Percentiles rank a stretch among this genome's conserved stretches.
Evolutionary conservation across 169 alveolate species (phyloP).

Genomic region (Eimeria brunetti): DNA sequence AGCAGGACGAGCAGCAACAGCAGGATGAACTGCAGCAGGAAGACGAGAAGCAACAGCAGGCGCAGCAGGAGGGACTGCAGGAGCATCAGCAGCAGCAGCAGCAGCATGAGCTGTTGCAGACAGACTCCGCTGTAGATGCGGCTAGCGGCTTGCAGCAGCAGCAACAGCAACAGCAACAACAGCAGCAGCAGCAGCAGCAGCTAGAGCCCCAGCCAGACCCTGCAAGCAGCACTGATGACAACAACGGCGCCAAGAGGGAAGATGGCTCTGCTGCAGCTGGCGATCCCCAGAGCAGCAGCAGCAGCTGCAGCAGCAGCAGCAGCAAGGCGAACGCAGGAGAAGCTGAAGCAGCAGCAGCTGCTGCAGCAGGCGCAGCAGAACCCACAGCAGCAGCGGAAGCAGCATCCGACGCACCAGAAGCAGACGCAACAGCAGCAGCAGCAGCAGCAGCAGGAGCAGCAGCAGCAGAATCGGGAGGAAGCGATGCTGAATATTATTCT

Average conservation of each 20-base stretch:
- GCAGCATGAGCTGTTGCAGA: not conserved
- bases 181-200: not conserved
- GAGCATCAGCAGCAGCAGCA: slow-evolving; percentile 37
- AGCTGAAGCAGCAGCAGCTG: not conserved
- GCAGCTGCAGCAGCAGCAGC: slow-evolving; percentile 12
- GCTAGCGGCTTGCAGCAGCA: not conserved
- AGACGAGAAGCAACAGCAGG: slow-evolving; percentile 25
- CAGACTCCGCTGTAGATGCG: not conserved
- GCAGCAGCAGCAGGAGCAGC: not conserved
- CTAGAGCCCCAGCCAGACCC: not conserved
- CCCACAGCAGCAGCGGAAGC: not conserved
- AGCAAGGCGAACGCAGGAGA: not conserved
- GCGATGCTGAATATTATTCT: not conserved
- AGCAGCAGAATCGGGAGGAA: not conserved
- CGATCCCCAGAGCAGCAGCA: not conserved
- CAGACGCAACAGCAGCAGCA: not conserved
- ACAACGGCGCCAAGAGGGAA: slow-evolving; percentile 16
- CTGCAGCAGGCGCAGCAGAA: too few species aligned
- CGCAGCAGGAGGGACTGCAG: slow-evolving; percentile 9
- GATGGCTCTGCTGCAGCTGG: slow-evolving; percentile 23
- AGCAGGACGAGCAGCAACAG: slow-evolving; percentile 35
- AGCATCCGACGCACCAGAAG: not conserved
- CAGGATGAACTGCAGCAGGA: not conserved
- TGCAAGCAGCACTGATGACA: not conserved
- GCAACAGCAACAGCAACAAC: not conserved